phyloP scores from a whole-genome alignment of 2,329 filamentous ascomycete species.

The Diaporthe citriasiana region DNA sequence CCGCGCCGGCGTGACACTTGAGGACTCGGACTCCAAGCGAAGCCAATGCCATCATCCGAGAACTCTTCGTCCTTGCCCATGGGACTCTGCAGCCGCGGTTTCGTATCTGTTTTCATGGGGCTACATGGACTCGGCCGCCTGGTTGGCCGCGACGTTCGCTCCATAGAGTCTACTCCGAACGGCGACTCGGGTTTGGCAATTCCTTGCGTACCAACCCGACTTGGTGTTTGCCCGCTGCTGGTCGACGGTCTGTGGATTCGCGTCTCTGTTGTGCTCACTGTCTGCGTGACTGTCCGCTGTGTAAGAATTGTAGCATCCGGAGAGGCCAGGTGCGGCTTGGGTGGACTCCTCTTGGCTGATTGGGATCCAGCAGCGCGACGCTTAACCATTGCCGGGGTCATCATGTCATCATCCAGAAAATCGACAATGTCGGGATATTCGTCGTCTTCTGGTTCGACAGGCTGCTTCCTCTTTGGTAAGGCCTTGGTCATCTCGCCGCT shows the following conservation, averaged over 20 bases:
- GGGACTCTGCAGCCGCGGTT: neutral
- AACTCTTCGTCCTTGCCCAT: neutral
- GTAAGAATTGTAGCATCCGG: conserved; percentile 41
- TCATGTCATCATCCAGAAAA: conserved; percentile 51
- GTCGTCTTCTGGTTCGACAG: conserved; percentile 52
- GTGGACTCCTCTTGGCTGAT: conserved; percentile 48
- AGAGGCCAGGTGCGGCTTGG: conserved; percentile 35
- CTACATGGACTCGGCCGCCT: neutral
- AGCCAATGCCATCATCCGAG: conserved; percentile 23
- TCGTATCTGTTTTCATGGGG: neutral
- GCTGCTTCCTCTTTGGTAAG: conserved; percentile 41
- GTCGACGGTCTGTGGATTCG: conserved; percentile 39
- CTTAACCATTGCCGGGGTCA: conserved; percentile 45
- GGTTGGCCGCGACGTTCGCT: neutral
- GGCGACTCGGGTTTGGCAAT: conserved; percentile 27
- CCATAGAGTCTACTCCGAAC: conserved; percentile 36
- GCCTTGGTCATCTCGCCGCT: conserved; percentile 61
- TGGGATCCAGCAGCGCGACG: conserved; percentile 53
- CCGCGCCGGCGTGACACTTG: conserved; percentile 44
- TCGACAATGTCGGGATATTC: conserved; percentile 70
- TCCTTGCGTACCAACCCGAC: conserved; percentile 14
- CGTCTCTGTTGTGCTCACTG: conserved; percentile 45
- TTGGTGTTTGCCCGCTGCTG: conserved; percentile 15
- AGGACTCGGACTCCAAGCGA: conserved; percentile 43
- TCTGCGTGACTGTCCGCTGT: conserved; percentile 45